phyloP scores from a whole-genome alignment of 169 alveolate species.

The Cryptosporidium ubiquitum region DNA sequence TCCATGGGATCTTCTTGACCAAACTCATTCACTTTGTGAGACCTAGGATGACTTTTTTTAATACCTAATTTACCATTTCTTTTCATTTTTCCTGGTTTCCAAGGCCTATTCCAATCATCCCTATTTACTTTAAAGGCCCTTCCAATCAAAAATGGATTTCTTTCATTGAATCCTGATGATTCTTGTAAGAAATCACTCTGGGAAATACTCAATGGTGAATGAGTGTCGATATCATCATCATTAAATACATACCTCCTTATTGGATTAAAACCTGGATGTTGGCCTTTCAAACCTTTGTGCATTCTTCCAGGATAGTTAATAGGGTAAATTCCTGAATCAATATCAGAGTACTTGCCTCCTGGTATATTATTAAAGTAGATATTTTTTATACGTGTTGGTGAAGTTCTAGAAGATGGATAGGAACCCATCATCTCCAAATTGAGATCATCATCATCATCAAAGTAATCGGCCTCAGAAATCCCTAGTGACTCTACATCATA shows the following conservation, averaged over 20 bases:
- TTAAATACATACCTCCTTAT: conserved; percentile 19
- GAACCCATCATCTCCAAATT: conserved; percentile 49
- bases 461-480: not conserved
- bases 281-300: not conserved
- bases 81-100: not conserved
- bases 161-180: conserved; percentile 32
- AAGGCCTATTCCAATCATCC: not conserved
- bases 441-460: conserved; percentile 9
- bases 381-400: not conserved
- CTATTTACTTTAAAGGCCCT: not conserved
- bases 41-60: not conserved
- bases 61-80: not conserved
- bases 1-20: conserved; percentile 68
- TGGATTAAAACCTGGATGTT: conserved; percentile 25
- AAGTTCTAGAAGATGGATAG: conserved; percentile 20
- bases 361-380: not conserved
- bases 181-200: conserved; percentile 45
- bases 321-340: conserved; percentile 26
- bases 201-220: conserved; percentile 48
- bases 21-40: conserved; percentile 36
- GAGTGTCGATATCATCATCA: conserved; percentile 39
- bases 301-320: not conserved
- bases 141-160: conserved; percentile 17
- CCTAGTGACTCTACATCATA: conserved; percentile 15
- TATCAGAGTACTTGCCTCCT: not conserved